Conservation (phyloP, 495 filamentous ascomycete species). For the Lineolata rhizophorae region DNA sequence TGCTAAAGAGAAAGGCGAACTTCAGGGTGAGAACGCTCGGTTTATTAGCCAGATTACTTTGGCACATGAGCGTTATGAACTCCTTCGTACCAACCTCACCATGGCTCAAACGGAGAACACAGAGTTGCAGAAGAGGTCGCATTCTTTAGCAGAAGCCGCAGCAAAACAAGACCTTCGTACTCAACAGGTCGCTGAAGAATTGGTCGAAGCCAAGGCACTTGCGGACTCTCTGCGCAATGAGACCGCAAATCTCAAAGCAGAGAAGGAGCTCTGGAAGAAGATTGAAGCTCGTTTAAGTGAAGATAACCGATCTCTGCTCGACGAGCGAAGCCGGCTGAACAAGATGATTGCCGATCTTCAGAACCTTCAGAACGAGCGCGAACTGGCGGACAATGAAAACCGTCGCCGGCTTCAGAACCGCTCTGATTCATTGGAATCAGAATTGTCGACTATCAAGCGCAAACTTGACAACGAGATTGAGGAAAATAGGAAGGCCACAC, state of each 20-base stretch:
- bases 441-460: constrained; percentile 55
- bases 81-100: constrained; percentile 72
- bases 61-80: constrained; percentile 60
- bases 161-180: constrained; percentile 75
- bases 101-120: constrained; percentile 64
- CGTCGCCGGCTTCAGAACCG: constrained; percentile 54
- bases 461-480: constrained; percentile 71
- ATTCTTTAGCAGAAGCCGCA: constrained; percentile 51
- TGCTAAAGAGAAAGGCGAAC: constrained; percentile 53
- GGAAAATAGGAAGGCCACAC: constrained; percentile 50
- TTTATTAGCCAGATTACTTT: constrained; percentile 64
- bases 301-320: constrained; percentile 63
- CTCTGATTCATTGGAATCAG: constrained; percentile 53
- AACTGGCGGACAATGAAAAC: constrained; percentile 61
- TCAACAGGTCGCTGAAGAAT: constrained; percentile 81
- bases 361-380: constrained; percentile 71
- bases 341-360: constrained; percentile 58
- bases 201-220: constrained; percentile 63
- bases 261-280: constrained; percentile 75
- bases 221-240: constrained; percentile 77
- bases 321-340: constrained; percentile 66
- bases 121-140: constrained; percentile 61
- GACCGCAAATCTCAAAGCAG: constrained; percentile 77
- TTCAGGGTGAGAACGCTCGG: constrained; percentile 58
- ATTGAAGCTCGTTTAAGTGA: constrained; percentile 72